Evolutionary conservation across 352 stramenopile species (phyloP).

Genomic region (Globisporangium lucens): DNA sequence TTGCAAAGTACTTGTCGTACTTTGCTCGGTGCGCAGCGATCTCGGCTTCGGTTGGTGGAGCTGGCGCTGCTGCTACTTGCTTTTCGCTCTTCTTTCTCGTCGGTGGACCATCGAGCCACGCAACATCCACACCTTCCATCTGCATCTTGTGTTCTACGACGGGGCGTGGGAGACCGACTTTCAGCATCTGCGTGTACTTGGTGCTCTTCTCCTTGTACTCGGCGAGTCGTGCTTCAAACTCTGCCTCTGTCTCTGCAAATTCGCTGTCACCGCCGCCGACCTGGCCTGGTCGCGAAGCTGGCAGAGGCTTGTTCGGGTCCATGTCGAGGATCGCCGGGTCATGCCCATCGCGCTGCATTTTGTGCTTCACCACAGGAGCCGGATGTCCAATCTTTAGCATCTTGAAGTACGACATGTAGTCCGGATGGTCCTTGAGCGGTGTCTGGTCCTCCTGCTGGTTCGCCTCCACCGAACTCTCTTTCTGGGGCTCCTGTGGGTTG

Average conservation of each 20-base stretch:
- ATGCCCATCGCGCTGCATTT: constrained; percentile 67
- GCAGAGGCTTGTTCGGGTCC: constrained; percentile 53
- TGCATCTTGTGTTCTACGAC: constrained; percentile 86
- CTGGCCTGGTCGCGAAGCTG: constrained; percentile 16
- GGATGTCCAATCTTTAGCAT: constrained; percentile 79
- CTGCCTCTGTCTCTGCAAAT: constrained; percentile 37
- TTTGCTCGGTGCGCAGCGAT: constrained; percentile 58
- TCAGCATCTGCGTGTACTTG: constrained; percentile 80
- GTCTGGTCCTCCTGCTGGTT: constrained; percentile 26
- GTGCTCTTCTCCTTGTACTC: constrained; percentile 64
- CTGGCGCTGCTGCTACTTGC: constrained; percentile 17
- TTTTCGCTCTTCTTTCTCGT: constrained; percentile 28
- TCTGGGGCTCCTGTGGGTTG: constrained; percentile 10
- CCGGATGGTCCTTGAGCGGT: constrained; percentile 60
- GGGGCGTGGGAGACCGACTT: constrained; percentile 58
- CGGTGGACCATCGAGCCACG: constrained; percentile 62
- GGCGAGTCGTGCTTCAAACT: constrained; percentile 50
- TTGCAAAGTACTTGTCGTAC: constrained; percentile 84
- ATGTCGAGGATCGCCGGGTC: constrained; percentile 63
- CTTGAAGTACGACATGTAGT: constrained; percentile 76
- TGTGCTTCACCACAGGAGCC: constrained; percentile 64
- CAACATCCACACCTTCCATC: constrained; percentile 64
- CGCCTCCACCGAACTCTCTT: constrained; percentile 8
- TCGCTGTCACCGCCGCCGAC: constrained; percentile 11
- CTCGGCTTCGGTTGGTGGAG: constrained; percentile 42